Conservation (phyloP, 176 grass and related monocot genomes). For the Oryza meridionalis region DNA sequence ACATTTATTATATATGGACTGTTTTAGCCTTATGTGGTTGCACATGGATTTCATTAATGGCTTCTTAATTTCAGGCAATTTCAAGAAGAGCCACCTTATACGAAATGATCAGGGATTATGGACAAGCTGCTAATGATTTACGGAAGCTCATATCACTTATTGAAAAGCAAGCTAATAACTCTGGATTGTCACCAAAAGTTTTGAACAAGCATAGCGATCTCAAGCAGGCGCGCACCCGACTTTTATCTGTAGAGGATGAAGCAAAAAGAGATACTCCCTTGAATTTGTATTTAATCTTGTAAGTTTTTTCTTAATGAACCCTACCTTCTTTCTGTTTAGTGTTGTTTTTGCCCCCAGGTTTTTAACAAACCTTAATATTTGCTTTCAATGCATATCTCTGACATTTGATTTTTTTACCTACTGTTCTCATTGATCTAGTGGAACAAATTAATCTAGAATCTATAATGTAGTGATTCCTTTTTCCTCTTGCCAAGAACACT, state of each 20-base stretch:
- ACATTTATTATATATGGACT: neutral
- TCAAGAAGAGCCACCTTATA: conserved; percentile 97
- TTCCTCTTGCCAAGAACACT: neutral
- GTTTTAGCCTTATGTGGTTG: conserved; percentile 11
- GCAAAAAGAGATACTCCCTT: conserved; percentile 63
- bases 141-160: conserved; percentile 66
- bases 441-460: conserved; percentile 3
- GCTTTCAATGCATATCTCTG: neutral
- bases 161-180: conserved; percentile 58
- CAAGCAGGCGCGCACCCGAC: conserved; percentile 56
- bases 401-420: conserved; percentile 30
- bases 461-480: neutral
- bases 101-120: conserved; percentile 89
- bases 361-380: neutral
- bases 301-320: conserved; percentile 54
- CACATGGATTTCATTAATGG: conserved; percentile 36
- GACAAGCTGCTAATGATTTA: conserved; percentile 83
- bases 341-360: conserved; percentile 5
- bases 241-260: conserved; percentile 75
- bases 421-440: neutral
- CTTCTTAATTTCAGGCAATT: conserved; percentile 75
- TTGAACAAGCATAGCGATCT: conserved; percentile 64
- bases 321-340: conserved; percentile 24
- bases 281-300: conserved; percentile 97
- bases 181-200: conserved; percentile 55